Percentiles rank a stretch among this genome's conserved stretches.
phyloP scores from a whole-genome alignment of 495 filamentous ascomycete species.

The Hypoxylon intermedium region DNA sequence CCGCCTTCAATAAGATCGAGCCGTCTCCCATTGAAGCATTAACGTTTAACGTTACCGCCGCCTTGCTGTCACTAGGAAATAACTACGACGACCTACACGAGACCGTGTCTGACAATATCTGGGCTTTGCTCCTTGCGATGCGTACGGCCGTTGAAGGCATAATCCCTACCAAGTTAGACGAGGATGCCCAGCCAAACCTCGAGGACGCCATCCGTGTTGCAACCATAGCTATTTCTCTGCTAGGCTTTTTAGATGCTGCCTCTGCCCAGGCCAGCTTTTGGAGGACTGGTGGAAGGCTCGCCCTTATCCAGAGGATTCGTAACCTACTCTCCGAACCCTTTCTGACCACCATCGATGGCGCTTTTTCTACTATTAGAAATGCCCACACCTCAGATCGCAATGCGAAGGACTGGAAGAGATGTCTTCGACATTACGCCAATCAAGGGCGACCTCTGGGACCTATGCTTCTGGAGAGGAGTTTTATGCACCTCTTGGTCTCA shows the following conservation, averaged over 20 bases:
- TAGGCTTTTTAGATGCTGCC: constrained; percentile 86
- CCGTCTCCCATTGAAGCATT: constrained; percentile 91
- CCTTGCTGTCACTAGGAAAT: constrained; percentile 77
- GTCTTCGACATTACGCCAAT: constrained; percentile 79
- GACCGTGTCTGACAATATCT: constrained; percentile 64
- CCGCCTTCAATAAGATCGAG: constrained; percentile 79
- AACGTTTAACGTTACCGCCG: constrained; percentile 76
- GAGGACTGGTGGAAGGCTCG: constrained; percentile 71
- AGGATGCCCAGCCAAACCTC: constrained; percentile 59
- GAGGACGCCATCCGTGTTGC: constrained; percentile 72
- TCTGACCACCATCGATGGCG: constrained; percentile 80
- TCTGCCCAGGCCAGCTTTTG: constrained; percentile 80
- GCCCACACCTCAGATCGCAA: constrained; percentile 58
- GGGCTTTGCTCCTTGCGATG: constrained; percentile 71
- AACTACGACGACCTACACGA: constrained; percentile 71
- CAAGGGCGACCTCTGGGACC: constrained; percentile 82
- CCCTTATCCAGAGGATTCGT: constrained; percentile 71
- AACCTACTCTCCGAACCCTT: constrained; percentile 81
- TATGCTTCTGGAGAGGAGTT: constrained; percentile 87
- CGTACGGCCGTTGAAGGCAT: constrained; percentile 51
- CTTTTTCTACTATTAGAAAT: constrained; percentile 82
- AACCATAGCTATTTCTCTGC: constrained; percentile 77
- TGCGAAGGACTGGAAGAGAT: constrained; percentile 79
- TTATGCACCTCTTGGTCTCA: constrained; percentile 82
- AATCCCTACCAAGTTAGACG: constrained; percentile 54